phyloP scores from a whole-genome alignment of 371 early-diverging fungal species.

The Mortierella sp. region DNA sequence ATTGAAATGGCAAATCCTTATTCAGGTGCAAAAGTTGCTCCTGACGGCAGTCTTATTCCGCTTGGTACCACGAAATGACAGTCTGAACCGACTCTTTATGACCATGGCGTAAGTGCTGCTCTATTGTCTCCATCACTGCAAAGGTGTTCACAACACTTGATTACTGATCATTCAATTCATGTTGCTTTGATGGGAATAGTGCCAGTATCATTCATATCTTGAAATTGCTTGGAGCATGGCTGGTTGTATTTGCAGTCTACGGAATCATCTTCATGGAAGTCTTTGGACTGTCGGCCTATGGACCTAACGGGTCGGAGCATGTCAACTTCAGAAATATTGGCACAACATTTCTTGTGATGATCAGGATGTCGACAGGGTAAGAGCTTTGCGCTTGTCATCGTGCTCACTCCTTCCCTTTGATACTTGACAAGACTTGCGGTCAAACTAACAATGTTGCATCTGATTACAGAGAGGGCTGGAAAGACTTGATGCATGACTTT shows the following conservation, averaged over 20 bases:
- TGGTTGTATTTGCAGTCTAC: conserved; percentile 73
- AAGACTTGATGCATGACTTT: conserved; percentile 75
- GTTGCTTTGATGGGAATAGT: too few relatives aligned
- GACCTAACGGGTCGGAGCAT: conserved; percentile 62
- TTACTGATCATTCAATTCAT: too few relatives aligned
- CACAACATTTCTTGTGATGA: conserved; percentile 66
- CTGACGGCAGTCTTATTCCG: conserved; percentile 72
- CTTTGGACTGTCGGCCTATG: conserved; percentile 76
- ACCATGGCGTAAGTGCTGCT: conserved; percentile 65
- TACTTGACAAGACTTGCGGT: background rate
- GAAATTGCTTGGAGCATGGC: conserved; percentile 75
- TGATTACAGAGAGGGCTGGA: conserved; percentile 80
- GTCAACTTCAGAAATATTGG: conserved; percentile 73
- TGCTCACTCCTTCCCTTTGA: background rate
- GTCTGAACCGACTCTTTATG: conserved; percentile 72
- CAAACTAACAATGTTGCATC: background rate
- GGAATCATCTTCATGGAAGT: conserved; percentile 79
- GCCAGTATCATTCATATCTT: conserved; percentile 66
- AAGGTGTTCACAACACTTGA: background rate
- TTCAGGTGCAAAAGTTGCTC: conserved; percentile 70
- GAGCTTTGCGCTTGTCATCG: background rate
- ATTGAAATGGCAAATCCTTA: conserved; percentile 52
- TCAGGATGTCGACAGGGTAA: conserved; percentile 75
- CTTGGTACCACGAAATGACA: conserved; percentile 70
- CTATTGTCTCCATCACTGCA: background rate